Evolutionary conservation across 2,329 filamentous ascomycete genomes (phyloP), one percentile per base, ranked within the genome.

Genomic region (Monilinia polystroma): DNA sequence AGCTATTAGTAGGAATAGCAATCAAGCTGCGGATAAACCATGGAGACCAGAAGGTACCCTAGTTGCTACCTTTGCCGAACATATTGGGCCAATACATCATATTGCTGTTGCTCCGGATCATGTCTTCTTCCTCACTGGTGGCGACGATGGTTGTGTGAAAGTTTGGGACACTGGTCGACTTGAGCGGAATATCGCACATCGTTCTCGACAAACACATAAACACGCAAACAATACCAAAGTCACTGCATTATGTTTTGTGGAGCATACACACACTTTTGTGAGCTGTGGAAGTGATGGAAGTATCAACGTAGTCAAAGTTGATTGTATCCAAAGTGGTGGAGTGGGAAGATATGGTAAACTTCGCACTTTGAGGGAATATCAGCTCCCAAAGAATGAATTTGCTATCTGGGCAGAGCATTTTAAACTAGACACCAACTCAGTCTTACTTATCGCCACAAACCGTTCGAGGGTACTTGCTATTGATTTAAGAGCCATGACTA

Each of bases 391-490:
- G 35, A 87, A 83, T 53, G 93, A 98, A 76, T 87, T 90, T 75
- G 93, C 90, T 0, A 86, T 96, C 1, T 97, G 93, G 92, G 89
- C 92, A 68, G 92, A 97, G 76, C 94, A 99, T 78, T 97, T 92
- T 78, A 92, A 92, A 70, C 84, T 89, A 56, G 93, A 97, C 63
- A 86, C 85, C 0, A 87, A 84, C 70, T 98, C 94, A n/a, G 86
- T 93, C 16, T 83, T 99, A 51, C 78, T 98, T 3, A 80, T 98
- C 41, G 92, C 92, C 0, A 99, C 96, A 0, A 97, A 92, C 75
- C 88, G 86, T 62, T 96, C 91, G 38, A 89, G 91, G 62, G 83
- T 99, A 54, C 77, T 97, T 10, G 93, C 91, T 18, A 83, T 99
- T 63, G 93, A 99, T 74, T 82, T 99, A 68, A 87, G 93, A 64